A percentile compares a stretch with the other conserved stretches of the same genome.
Conservation (phyloP, 2,329 filamentous ascomycete genomes). For the Fusarium albosuccineum region DNA sequence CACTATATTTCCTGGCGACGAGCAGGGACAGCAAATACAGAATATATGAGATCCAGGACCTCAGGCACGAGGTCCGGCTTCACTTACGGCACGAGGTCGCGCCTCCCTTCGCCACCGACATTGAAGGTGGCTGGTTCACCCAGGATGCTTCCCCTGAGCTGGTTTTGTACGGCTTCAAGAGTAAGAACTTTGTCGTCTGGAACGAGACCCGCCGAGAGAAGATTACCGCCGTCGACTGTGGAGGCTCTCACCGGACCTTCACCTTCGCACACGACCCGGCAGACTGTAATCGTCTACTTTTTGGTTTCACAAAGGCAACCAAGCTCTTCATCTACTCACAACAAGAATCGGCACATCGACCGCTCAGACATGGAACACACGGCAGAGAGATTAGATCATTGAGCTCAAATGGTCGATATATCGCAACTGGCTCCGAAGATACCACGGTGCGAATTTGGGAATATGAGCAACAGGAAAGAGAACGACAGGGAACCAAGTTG, state of each 20-base stretch:
- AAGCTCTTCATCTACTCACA: constrained; percentile 63
- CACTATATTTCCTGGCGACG: constrained; percentile 73
- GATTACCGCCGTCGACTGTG: constrained; percentile 80
- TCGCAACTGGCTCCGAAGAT: constrained; percentile 80
- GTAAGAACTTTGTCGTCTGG: constrained; percentile 84
- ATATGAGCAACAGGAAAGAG: constrained; percentile 48
- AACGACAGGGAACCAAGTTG: constrained; percentile 22
- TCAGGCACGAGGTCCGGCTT: constrained; percentile 46
- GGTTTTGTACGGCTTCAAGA: constrained; percentile 83
- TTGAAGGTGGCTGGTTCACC: constrained; percentile 78
- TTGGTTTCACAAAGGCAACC: constrained; percentile 82
- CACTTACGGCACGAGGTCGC: constrained; percentile 74
- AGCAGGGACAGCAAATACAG: constrained; percentile 83
- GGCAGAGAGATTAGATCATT: constrained; percentile 83
- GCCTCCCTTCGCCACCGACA: constrained; percentile 79
- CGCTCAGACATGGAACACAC: constrained; percentile 80
- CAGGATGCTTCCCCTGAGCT: constrained; percentile 62
- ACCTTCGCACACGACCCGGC: constrained; percentile 55
- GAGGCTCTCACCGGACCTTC: constrained; percentile 86
- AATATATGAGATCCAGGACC: constrained; percentile 64
- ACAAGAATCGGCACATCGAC: constrained; percentile 50
- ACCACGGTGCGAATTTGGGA: constrained; percentile 80
- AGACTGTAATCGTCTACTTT: constrained; percentile 56
- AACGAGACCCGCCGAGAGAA: constrained; percentile 80
- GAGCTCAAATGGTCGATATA: constrained; percentile 55